Conservation (phyloP, 2,329 filamentous ascomycete species). For the Sclerotinia minor region DNA sequence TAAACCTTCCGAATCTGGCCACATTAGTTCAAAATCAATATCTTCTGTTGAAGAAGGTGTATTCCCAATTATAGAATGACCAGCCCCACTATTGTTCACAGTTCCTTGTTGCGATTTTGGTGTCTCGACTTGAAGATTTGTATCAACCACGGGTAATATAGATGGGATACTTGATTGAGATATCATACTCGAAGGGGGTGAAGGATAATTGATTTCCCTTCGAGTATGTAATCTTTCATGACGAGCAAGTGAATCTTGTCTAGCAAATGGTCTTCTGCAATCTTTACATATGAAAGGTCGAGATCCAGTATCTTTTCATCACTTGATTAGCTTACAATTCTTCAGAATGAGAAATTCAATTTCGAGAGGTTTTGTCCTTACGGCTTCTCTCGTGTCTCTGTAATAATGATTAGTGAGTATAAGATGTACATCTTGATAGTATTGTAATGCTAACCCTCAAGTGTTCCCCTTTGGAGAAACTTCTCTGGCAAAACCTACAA, state of each 20-base stretch:
- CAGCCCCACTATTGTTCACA: neutral
- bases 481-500: constrained; percentile 45
- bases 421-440: constrained; percentile 8
- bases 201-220: constrained; percentile 30
- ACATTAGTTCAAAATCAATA: constrained; percentile 46
- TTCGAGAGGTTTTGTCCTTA: neutral
- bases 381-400: constrained; percentile 22
- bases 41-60: constrained; percentile 24
- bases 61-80: constrained; percentile 17
- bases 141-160: constrained; percentile 20
- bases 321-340: constrained; percentile 26
- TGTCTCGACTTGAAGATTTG: constrained; percentile 8
- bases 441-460: constrained; percentile 39
- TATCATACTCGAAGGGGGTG: constrained; percentile 26
- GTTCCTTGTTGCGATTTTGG: constrained; percentile 12
- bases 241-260: constrained; percentile 48
- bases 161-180: constrained; percentile 21
- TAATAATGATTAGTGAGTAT: constrained; percentile 2
- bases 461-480: constrained; percentile 47
- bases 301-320: constrained; percentile 30
- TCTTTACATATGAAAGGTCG: constrained; percentile 45
- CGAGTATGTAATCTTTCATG: constrained; percentile 47
- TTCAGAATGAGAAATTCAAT: constrained; percentile 25
- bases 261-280: constrained; percentile 46
- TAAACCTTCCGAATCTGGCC: constrained; percentile 48